Conservation (phyloP, 2,329 filamentous ascomycete species). For the Aspergillus ustus region DNA sequence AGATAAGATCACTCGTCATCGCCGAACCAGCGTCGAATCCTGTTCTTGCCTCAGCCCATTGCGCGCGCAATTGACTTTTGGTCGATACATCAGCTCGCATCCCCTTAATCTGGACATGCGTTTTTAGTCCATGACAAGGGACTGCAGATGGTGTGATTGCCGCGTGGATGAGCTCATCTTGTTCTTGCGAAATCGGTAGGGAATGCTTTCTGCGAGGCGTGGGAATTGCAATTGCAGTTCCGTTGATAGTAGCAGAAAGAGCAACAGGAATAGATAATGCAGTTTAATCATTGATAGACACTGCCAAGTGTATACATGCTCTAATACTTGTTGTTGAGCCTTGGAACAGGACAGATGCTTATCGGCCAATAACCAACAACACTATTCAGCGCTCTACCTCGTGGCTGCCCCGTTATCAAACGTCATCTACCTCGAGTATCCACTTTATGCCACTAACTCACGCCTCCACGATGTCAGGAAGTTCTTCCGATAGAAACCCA, state of each 20-base stretch:
- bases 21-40: not conserved
- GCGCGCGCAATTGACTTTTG: not conserved
- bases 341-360: not conserved
- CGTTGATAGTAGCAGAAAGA: too few species aligned
- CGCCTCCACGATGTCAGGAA: not conserved
- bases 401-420: slow-evolving; percentile 6
- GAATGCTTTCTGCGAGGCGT: not conserved
- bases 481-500: not conserved
- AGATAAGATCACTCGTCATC: not conserved
- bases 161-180: not conserved
- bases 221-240: not conserved
- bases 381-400: not conserved
- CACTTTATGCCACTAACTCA: not conserved
- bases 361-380: not conserved
- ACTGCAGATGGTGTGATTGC: not conserved
- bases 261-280: not conserved
- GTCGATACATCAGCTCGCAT: not conserved
- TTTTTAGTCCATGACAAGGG: not conserved
- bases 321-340: not conserved
- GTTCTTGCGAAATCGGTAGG: not conserved
- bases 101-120: not conserved
- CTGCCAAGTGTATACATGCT: not conserved
- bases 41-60: not conserved
- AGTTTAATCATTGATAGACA: not conserved
- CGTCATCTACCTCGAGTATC: not conserved